These are phyloP conservation scores for Trichoderma koningii DNA, from an alignment of 2,329 filamentous ascomycete genomes.

Conservation along the genomic window DNA sequence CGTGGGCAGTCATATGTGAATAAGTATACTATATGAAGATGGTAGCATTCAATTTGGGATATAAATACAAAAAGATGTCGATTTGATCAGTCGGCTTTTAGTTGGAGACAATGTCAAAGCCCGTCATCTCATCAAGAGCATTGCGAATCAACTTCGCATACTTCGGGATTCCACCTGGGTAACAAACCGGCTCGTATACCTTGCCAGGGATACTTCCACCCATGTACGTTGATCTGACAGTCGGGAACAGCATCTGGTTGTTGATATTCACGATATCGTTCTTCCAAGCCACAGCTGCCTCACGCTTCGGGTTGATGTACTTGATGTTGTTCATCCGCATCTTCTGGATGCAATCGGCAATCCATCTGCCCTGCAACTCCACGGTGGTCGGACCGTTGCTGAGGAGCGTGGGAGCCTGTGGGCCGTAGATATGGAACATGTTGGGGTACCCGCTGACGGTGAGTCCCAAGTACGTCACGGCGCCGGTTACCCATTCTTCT, in stretches of 20 bases:
- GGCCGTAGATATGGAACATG: constrained; percentile 57
- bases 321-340: constrained; percentile 50
- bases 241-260: constrained; percentile 52
- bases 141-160: constrained; percentile 41
- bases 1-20: fast-evolving
- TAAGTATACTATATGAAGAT: background rate
- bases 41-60: too few relatives aligned
- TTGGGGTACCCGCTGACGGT: constrained; percentile 51
- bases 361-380: constrained; percentile 60
- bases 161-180: constrained; percentile 44
- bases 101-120: constrained; percentile 38
- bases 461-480: constrained; percentile 49
- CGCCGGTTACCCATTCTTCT: constrained; percentile 47
- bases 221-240: constrained; percentile 55
- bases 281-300: constrained; percentile 53
- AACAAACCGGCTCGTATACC: constrained; percentile 54
- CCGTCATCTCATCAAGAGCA: constrained; percentile 41
- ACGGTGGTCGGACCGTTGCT: constrained; percentile 58
- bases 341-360: constrained; percentile 52
- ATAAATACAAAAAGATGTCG: too few relatives aligned
- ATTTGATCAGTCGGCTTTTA: background rate
- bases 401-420: constrained; percentile 58
- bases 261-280: constrained; percentile 50
- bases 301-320: constrained; percentile 52
- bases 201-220: constrained; percentile 59